Evolutionary conservation across 1,284 basidiomycete genomes (phyloP), one percentile per base, ranked within the genome.

Genomic region (Cutaneotrichosporon cutaneum): DNA sequence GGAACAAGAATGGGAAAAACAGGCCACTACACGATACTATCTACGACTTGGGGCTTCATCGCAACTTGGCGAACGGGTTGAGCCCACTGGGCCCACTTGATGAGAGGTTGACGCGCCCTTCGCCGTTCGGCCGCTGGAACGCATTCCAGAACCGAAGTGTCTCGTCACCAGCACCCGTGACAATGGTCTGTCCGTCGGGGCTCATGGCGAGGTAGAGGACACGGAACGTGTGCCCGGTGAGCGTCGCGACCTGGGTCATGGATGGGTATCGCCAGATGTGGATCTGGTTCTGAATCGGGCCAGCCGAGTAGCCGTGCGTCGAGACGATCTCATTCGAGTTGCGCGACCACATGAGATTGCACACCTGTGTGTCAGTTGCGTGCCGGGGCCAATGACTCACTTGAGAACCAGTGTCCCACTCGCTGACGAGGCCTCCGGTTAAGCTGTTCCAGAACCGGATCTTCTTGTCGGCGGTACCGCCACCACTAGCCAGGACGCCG

Each of bases 221-320:
- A 66, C 92, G 89, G 72, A 90, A 91, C 0, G 93, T 93, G 77
- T 99, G 95, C 5, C 96, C 96, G 0, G 91, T 92, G 14, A 99
- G 83, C 5, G 92, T 93, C 0, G 94, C 94, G 9, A 98, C 92
- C 85, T 94, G 94, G 62, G 90, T 88, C 78, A 95, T 84, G 10
- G 88, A 88, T 0, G 95, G 96, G 78, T 98, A 98, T 74, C 90
- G 90, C 95, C 95, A 99, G 68, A 99, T 91, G 74, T 93, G 94
- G 60, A 99, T 95, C 79, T 99, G 95, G 79, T 99, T 98, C 78
- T 97, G 94, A 6, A 94, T 88, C 0, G 90, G 88, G 3, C 92
- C 93, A 7, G 88, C 90, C 22, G 92, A 95, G 82, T 94, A 99
- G 1, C 96, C 95, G 73, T 99, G 95, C 2, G 95, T 99, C 14